A percentile compares a stretch with the other conserved stretches of the same genome.
Conservation (phyloP, 805 yeast genomes). For the Kuraishia ogatae region DNA sequence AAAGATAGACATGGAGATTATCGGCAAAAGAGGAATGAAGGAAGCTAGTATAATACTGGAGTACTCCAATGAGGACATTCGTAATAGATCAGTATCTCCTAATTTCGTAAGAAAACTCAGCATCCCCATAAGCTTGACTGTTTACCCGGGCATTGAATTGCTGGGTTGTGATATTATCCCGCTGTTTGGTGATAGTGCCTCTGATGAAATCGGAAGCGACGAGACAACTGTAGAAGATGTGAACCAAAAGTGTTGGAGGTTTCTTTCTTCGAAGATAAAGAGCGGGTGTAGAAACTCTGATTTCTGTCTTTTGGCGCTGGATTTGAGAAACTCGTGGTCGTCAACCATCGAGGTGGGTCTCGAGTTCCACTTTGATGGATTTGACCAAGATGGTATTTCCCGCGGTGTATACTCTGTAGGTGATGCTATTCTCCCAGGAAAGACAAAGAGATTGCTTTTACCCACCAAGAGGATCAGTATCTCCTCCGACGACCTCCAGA, state of each 20-base stretch:
- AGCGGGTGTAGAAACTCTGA: conserved; percentile 31
- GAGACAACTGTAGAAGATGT: conserved; percentile 8
- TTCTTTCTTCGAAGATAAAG: conserved; percentile 20
- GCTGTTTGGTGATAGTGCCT: conserved; percentile 20
- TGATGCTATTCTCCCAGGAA: conserved; percentile 1
- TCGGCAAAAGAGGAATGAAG: conserved; percentile 68
- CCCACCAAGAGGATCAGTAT: conserved; percentile 55
- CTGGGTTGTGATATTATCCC: conserved; percentile 73
- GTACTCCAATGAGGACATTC: conserved; percentile 35
- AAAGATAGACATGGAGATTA: conserved; percentile 44
- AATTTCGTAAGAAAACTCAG: conserved; percentile 46
- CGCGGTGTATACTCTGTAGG: conserved; percentile 1
- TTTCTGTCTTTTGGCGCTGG: conserved; percentile 60
- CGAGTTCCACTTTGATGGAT: conserved; percentile 4
- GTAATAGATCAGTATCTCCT: conserved; percentile 6
- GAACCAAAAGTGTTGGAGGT: conserved; percentile 20
- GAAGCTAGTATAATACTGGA: conserved; percentile 58
- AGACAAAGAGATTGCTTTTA: conserved; percentile 44
- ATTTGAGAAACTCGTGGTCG: conserved; percentile 76
- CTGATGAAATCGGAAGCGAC: neutral
- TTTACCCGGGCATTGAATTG: conserved; percentile 64
- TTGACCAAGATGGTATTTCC: neutral
- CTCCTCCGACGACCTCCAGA: conserved; percentile 30
- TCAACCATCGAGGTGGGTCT: conserved; percentile 33
- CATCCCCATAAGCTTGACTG: conserved; percentile 63